phyloP scores from a whole-genome alignment of 257 asterid genomes.

The Solanum rostratum region DNA sequence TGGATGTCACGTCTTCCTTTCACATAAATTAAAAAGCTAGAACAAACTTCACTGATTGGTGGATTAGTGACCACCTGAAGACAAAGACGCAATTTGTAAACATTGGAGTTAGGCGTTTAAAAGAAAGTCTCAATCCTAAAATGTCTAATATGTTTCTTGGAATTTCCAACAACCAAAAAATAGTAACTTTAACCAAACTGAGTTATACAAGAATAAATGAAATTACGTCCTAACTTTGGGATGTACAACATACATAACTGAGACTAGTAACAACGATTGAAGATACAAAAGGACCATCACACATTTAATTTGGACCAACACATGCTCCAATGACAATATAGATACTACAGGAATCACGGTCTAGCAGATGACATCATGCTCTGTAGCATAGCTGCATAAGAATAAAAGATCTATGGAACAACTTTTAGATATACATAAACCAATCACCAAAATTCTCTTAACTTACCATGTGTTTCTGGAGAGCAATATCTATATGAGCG shows the following conservation, averaged over 20 bases:
- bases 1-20: not conserved
- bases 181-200: not conserved
- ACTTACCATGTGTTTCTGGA: conserved; percentile 67
- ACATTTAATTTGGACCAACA: not conserved
- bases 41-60: not conserved
- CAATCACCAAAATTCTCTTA: not conserved
- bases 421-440: not conserved
- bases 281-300: not conserved
- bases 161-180: not conserved
- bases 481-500: conserved; percentile 60
- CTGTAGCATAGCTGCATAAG: not conserved
- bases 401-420: not conserved
- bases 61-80: not conserved
- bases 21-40: not conserved
- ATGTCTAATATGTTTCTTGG: not conserved
- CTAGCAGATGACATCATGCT: not conserved
- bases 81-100: not conserved
- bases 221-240: not conserved
- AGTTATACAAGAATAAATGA: not conserved
- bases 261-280: not conserved
- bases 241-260: not conserved
- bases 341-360: not conserved
- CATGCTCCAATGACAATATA: not conserved
- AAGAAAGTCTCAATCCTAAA: not conserved
- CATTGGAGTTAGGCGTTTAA: not conserved